Conservation (phyloP, 257 asterid genomes). For the Gynochthodes officinalis region DNA sequence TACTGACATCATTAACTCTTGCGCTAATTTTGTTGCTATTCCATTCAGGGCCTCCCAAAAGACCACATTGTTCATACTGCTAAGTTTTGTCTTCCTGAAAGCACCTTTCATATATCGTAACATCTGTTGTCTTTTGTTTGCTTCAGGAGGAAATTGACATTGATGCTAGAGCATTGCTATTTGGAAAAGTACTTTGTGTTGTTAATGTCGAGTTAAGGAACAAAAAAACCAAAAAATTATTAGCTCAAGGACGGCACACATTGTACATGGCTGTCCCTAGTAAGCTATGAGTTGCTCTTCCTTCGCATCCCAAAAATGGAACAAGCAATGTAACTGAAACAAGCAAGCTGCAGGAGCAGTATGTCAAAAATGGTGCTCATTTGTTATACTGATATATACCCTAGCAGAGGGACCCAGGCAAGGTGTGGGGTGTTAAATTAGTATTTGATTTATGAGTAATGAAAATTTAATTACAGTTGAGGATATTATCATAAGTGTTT, state of each 20-base stretch:
- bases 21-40: neutral
- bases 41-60: too few species aligned
- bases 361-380: neutral
- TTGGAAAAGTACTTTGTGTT: slow-evolving; percentile 63
- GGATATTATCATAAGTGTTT: too few species aligned
- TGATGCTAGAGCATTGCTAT: slow-evolving; percentile 57
- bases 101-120: neutral
- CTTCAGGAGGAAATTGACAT: slow-evolving; percentile 77
- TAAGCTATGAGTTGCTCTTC: slow-evolving; percentile 44
- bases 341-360: neutral
- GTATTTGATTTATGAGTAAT: too few species aligned
- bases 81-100: neutral
- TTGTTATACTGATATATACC: neutral
- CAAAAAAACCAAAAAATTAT: slow-evolving; percentile 56
- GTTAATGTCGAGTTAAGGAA: slow-evolving; percentile 66
- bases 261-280: slow-evolving; percentile 57
- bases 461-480: too few species aligned
- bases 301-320: neutral
- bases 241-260: slow-evolving; percentile 82
- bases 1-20: neutral
- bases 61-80: too few species aligned
- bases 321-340: neutral
- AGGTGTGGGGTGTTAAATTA: too few species aligned
- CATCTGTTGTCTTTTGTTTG: neutral
- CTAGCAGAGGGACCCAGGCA: too few species aligned